Evolutionary conservation across 306 rosid genomes (phyloP), one percentile per base, ranked within the genome.

Genomic region (Rosa multiflora): DNA sequence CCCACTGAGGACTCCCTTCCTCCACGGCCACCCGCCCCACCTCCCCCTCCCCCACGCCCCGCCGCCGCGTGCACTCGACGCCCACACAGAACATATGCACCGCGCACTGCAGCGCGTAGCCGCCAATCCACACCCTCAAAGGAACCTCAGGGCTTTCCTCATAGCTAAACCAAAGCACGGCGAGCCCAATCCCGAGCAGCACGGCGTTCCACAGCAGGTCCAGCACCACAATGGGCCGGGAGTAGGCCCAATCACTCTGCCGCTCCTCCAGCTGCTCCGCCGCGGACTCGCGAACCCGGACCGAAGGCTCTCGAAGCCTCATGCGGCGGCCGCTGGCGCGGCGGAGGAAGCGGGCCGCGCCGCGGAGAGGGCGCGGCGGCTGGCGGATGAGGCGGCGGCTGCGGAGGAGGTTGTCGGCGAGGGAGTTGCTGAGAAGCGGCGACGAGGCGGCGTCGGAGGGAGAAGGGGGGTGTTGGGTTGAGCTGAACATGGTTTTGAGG

Each of bases 181-280:
- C 69, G 53, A 75, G 51, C 47, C 91, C 94, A 32, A 89, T 80
- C 9, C 62, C 83, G 1, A 87, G 73, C 32, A 93, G 88, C 61
- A 89, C 90, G 37, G 89, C 70, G 86, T 95, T 93, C 99, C 99
- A 95, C 8, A 85, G 78, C 46, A 95, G 78, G 78, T 95, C 98
- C 32, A 95, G 62, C 3, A 85, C 84, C 49, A 93, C 85, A 42
- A 95, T 88, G 29, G 99, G 97, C 84, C 85, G 85, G 6, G 98
- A 95, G 81, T 88, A 88, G 10, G 98, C 97, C 99, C 99, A 95
- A 40, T 91, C 91, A 53, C 97, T 91, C 89, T 91, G 98, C 21
- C 97, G 92, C 79, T 83, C 98, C 91, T 95, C 99, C 64, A 95
- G 87, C 93, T 93, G 94, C 89, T 87, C 97, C 43, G 98, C 99